Base-by-base conservation (phyloP, 129 eudicot genomes). In the Centrapalus pauciflorus region DNA sequence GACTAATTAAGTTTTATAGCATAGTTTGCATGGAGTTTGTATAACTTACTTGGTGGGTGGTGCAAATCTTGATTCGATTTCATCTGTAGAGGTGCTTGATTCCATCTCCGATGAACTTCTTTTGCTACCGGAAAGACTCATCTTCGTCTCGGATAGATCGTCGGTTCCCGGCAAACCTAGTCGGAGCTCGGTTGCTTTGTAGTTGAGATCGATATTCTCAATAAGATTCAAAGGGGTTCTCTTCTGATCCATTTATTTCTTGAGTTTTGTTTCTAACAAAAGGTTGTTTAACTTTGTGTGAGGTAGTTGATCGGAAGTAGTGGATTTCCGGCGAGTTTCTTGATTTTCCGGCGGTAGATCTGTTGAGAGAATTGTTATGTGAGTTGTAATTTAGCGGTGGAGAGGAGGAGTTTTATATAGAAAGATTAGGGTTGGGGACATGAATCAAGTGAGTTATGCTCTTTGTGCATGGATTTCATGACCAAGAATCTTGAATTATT, bases 1-100 rank as follows among this genome's bases (percentile, higher is more conserved):
- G n/a, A n/a, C n/a, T n/a, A n/a, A n/a, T n/a, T n/a, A n/a, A n/a
- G n/a, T n/a, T n/a, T 32, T 48, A 49, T 34, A 0, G 0, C 19
- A 40, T 27, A 32, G 28, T 57, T 45, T 45, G 61, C 73, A 64
- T 61, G 57, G 50, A 17, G 10, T 54, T 55, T 54, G 61, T 4
- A n/a, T n/a, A 34, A 72, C 90, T 85, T 79, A 85, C 96, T 88
- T 88, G 51, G 76, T 63, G 50, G 89, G 84, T 72, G 89, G 86
- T 48, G 86, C 76, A 41, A 40, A 50, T 82, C 76, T 71, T 59
- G 75, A 27, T 73, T 67, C 70, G n/a, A 67, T 68, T 55, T 80
- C 79, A 12, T 75, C 79, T 33, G 75, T 65, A 63, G 55, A 75
- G 3, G 55, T 46, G 32, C 55, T 66, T 9, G 75, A 59, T 52